Base-by-base conservation (phyloP, 768 basidiomycete genomes). In the Cubamyces lactineus region DNA sequence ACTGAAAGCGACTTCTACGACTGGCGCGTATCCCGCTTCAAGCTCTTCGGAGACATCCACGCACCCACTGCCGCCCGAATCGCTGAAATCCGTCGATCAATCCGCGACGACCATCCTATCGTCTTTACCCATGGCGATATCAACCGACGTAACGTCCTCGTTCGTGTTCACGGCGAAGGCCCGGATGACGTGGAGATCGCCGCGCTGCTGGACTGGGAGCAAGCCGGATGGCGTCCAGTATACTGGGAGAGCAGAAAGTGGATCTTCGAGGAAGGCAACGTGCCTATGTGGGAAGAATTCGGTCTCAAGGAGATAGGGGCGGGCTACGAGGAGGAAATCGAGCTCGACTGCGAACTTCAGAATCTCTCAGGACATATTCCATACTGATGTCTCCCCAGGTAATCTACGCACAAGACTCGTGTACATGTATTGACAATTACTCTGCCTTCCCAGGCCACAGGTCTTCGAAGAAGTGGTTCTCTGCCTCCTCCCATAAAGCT, bases 41-140 rank as follows among this genome's bases (percentile, higher is more conserved):
- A 19, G 40, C 17, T 11, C 40, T 34, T 56, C 9, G 46, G 41
- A 4, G 50, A 50, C 30, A 39, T 19, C 6, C 52, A 53, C 48
- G 30, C 28, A 39, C 54, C 39, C 30, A 61, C 53, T 28, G 49
- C 39, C 9, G 50, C 19, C 15, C 56, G 54, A 7, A 13, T 61
- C 26, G 38, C 30, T 21, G 49, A 56, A 12, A 21, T 60, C 24
- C 48, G 59, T 5, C 21, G 21, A 6, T 6, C 38, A 3, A 30
- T 60, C 28, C 46, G 23, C 9, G 28, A 61, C 42, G 38, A 56
- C 42, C 54, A 61, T 46, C 46, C 50, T 5, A 53, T 65, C 39
- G 60, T 62, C 9, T 65, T 65, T 47, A 65, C 64, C 8, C 64
- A 65, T 43, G 64, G 54, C 13, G 64, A 65, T 40, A 46, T 65